Evolutionary conservation across 2,329 filamentous ascomycete genomes (phyloP).

Genomic region (Xylaria sp.): DNA sequence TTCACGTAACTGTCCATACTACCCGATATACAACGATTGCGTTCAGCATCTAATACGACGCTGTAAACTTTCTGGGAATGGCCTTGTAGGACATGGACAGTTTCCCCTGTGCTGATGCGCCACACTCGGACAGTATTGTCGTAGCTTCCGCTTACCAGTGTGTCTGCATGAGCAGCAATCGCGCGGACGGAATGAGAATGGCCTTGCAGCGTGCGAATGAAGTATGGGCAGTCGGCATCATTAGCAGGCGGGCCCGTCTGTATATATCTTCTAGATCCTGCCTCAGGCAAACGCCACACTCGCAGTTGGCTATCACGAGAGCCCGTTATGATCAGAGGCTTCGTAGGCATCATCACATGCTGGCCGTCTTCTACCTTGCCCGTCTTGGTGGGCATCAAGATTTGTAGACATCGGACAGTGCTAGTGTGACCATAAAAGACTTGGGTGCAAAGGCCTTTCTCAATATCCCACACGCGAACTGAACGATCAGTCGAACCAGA

Average conservation of each 20-base stretch:
- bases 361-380: slow-evolving; percentile 77
- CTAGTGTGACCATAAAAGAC: slow-evolving; percentile 98
- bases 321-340: slow-evolving; percentile 96
- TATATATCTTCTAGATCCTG: slow-evolving; percentile 79
- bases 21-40: slow-evolving; percentile 95
- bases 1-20: slow-evolving; percentile 99
- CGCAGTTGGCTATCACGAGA: slow-evolving; percentile 93
- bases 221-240: slow-evolving; percentile 89
- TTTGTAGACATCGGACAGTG: slow-evolving; percentile 94
- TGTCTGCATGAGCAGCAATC: slow-evolving; percentile 94
- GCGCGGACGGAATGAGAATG: slow-evolving; percentile 95
- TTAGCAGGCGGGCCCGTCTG: slow-evolving; percentile 80
- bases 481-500: slow-evolving; percentile 96
- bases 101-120: slow-evolving; percentile 95
- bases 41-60: slow-evolving; percentile 89
- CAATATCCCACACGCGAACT: slow-evolving; percentile 99
- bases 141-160: slow-evolving; percentile 96
- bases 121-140: slow-evolving; percentile 95
- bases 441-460: slow-evolving; percentile 90
- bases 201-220: slow-evolving; percentile 85
- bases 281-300: slow-evolving; percentile 91
- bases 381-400: slow-evolving; percentile 85
- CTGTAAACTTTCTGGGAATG: slow-evolving; percentile 97
- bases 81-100: slow-evolving; percentile 83
- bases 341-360: slow-evolving; percentile 88